Conservation (phyloP, 2,329 filamentous ascomycete species). For the Fusarium praegraminearum region DNA sequence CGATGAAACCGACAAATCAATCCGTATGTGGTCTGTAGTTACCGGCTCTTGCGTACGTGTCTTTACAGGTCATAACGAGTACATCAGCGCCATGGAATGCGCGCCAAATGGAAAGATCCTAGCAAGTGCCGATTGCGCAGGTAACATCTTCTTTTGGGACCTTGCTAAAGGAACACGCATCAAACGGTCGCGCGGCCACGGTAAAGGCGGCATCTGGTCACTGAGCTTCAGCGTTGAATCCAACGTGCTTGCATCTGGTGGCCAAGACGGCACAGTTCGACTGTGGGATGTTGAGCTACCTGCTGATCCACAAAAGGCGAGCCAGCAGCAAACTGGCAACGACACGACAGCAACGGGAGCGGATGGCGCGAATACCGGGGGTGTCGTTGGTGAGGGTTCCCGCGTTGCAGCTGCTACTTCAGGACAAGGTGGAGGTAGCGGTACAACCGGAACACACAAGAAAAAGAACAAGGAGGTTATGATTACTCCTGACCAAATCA, state of each 20-base stretch:
- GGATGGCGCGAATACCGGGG: slow-evolving; percentile 55
- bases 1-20: slow-evolving; percentile 85
- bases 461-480: slow-evolving; percentile 92
- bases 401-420: slow-evolving; percentile 45
- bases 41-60: slow-evolving; percentile 89
- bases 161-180: slow-evolving; percentile 85
- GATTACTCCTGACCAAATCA: slow-evolving; percentile 93
- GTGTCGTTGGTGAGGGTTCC: slow-evolving; percentile 48
- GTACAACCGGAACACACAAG: slow-evolving; percentile 60
- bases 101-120: slow-evolving; percentile 89
- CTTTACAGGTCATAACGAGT: slow-evolving; percentile 91
- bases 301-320: slow-evolving; percentile 72
- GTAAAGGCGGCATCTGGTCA: slow-evolving; percentile 92
- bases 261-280: slow-evolving; percentile 91
- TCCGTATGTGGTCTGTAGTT: slow-evolving; percentile 96
- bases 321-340: slow-evolving; percentile 57
- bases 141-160: slow-evolving; percentile 95
- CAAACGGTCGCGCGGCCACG: slow-evolving; percentile 94
- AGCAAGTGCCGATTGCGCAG: slow-evolving; percentile 89
- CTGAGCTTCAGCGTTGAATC: slow-evolving; percentile 95
- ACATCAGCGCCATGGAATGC: slow-evolving; percentile 86
- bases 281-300: slow-evolving; percentile 90
- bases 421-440: slow-evolving; percentile 46
- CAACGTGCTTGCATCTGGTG: slow-evolving; percentile 88
- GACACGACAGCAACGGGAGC: slow-evolving; percentile 58